Evolutionary conservation across 2,329 filamentous ascomycete species (phyloP).

Genomic region (Colletotrichum sp.): DNA sequence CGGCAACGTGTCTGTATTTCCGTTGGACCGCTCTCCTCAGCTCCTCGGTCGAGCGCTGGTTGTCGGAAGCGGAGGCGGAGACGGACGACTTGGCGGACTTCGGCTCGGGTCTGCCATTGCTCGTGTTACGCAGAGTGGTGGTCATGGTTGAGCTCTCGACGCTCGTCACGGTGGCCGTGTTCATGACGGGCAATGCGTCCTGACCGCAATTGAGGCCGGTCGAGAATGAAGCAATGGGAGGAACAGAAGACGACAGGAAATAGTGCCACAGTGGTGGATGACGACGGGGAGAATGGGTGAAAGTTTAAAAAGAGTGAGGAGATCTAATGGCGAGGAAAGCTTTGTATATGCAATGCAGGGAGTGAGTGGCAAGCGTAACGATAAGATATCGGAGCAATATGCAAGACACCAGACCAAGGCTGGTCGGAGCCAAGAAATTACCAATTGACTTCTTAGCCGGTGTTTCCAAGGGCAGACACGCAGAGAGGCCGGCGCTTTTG

Average conservation of each 20-base stretch:
- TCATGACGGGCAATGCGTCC: slow-evolving; percentile 33
- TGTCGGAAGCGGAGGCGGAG: slow-evolving; percentile 6
- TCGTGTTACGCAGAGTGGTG: slow-evolving; percentile 9
- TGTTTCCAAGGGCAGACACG: slow-evolving; percentile 10
- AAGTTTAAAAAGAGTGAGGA: slow-evolving; percentile 9
- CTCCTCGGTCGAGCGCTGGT: slow-evolving; percentile 26
- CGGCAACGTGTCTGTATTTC: slow-evolving; percentile 92
- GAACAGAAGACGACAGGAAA: not conserved
- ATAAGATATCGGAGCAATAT: slow-evolving; percentile 21
- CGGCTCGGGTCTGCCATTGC: slow-evolving; percentile 20
- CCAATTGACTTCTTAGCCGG: slow-evolving; percentile 10
- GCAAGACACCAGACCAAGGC: not conserved
- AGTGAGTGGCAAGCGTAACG: slow-evolving; percentile 15
- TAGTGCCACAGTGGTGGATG: not conserved
- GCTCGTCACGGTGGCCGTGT: slow-evolving; percentile 42
- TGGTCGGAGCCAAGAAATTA: not conserved
- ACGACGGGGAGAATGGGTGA: not conserved
- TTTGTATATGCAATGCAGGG: slow-evolving; percentile 21
- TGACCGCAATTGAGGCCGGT: not conserved
- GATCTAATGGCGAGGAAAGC: not conserved
- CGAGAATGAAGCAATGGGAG: not conserved
- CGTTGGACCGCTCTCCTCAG: slow-evolving; percentile 46
- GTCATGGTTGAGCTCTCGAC: slow-evolving; percentile 14
- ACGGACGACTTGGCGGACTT: slow-evolving; percentile 10
- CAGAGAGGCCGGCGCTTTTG: not conserved